A percentile compares a stretch with the other conserved stretches of the same genome.
phyloP scores from a whole-genome alignment of 148 eudicot species.

The Nepenthes gracilis region DNA sequence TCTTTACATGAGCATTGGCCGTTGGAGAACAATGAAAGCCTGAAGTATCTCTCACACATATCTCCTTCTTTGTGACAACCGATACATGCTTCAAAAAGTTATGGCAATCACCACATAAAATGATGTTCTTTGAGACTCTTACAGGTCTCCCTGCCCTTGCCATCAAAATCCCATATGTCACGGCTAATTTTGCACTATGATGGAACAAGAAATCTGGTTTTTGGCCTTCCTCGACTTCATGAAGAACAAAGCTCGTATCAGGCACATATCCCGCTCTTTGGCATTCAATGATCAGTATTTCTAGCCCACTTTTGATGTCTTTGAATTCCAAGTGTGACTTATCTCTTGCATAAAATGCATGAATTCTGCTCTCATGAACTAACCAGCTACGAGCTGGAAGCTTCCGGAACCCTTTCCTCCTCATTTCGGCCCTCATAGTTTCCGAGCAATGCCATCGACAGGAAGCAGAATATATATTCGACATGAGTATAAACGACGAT shows the following conservation, averaged over 20 bases:
- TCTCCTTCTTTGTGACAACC: slow-evolving; percentile 55
- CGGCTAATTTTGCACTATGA: slow-evolving; percentile 87
- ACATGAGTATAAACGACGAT: slow-evolving; percentile 50
- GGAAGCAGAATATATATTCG: slow-evolving; percentile 77
- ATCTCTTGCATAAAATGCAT: slow-evolving; percentile 74
- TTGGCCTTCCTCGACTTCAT: slow-evolving; percentile 87
- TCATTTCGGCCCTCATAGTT: slow-evolving; percentile 57
- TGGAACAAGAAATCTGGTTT: slow-evolving; percentile 69
- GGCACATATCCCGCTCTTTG: slow-evolving; percentile 73
- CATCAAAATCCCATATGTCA: slow-evolving; percentile 49
- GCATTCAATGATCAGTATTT: slow-evolving; percentile 65
- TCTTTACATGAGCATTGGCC: slow-evolving; percentile 78
- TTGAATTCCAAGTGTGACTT: slow-evolving; percentile 48
- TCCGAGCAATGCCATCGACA: slow-evolving; percentile 89
- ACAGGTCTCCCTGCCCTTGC: slow-evolving; percentile 40
- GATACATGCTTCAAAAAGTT: slow-evolving; percentile 71
- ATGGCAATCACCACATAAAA: slow-evolving; percentile 90
- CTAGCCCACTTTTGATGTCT: slow-evolving; percentile 60
- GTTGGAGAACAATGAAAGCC: slow-evolving; percentile 69
- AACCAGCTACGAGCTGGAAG: slow-evolving; percentile 72
- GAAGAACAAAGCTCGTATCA: slow-evolving; percentile 91
- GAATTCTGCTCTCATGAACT: slow-evolving; percentile 41
- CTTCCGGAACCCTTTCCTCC: slow-evolving; percentile 48
- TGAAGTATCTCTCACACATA: slow-evolving; percentile 61
- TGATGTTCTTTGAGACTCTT: slow-evolving; percentile 60